Conservation (phyloP, 2,329 filamentous ascomycete genomes). For the Phaeosphaeriaceae sp. region DNA sequence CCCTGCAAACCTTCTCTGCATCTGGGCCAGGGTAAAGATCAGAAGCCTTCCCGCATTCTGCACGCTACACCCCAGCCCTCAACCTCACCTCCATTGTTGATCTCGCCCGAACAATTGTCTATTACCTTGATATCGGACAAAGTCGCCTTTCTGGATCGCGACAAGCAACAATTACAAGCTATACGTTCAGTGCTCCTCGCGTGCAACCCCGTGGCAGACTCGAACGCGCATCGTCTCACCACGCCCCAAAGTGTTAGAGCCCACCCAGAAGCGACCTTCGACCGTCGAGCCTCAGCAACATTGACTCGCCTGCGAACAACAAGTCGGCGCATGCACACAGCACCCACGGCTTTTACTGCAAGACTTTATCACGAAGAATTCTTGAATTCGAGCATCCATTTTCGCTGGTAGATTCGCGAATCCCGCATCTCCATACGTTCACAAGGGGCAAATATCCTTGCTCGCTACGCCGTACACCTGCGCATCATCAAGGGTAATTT, state of each 20-base stretch:
- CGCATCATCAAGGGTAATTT: slow-evolving; percentile 27
- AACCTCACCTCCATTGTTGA: slow-evolving; percentile 11
- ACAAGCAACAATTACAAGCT: not conserved
- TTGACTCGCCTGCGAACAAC: slow-evolving; percentile 6
- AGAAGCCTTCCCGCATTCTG: slow-evolving; percentile 20
- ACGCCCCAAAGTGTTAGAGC: slow-evolving; percentile 36
- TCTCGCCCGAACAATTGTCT: slow-evolving; percentile 21
- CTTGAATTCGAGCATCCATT: not conserved
- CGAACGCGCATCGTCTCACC: slow-evolving; percentile 46
- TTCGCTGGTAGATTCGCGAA: not conserved
- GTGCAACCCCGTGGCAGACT: slow-evolving; percentile 22
- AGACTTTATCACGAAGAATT: not conserved
- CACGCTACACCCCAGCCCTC: slow-evolving; percentile 16
- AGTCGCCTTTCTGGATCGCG: slow-evolving; percentile 1
- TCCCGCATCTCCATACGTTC: not conserved
- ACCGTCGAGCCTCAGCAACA: slow-evolving; percentile 10
- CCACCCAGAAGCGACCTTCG: slow-evolving; percentile 7
- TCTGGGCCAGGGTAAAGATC: slow-evolving; percentile 29
- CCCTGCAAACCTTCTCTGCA: slow-evolving; percentile 27
- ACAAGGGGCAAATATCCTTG: slow-evolving; percentile 2
- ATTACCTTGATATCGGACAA: slow-evolving; percentile 17
- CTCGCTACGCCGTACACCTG: slow-evolving; percentile 29
- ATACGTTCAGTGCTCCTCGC: slow-evolving; percentile 12
- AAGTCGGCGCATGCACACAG: slow-evolving; percentile 4
- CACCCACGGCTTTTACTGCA: slow-evolving; percentile 19